Conservation (phyloP, 2,329 filamentous ascomycete genomes). For the Colletotrichum limetticola region DNA sequence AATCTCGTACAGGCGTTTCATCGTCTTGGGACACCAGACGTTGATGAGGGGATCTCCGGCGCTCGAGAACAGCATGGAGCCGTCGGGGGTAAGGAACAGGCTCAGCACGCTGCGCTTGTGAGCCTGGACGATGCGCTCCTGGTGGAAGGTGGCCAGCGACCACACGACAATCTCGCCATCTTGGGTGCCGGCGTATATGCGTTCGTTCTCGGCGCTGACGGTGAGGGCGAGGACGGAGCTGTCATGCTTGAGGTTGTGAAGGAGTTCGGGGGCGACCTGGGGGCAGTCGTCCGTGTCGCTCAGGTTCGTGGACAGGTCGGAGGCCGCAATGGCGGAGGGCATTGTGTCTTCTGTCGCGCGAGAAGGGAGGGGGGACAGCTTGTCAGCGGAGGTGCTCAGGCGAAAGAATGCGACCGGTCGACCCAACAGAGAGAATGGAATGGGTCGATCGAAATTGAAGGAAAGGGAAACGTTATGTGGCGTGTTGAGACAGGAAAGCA, state of each 20-base stretch:
- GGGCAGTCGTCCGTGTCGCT: slow-evolving; percentile 39
- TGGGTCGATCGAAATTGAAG: slow-evolving; percentile 1
- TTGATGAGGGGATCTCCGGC: slow-evolving; percentile 95
- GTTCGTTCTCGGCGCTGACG: slow-evolving; percentile 79
- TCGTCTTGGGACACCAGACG: slow-evolving; percentile 85
- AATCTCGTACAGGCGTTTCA: slow-evolving; percentile 85
- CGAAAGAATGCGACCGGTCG: neutral
- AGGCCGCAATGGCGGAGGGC: slow-evolving; percentile 31
- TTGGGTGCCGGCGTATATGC: slow-evolving; percentile 92
- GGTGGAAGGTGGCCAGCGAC: slow-evolving; percentile 89
- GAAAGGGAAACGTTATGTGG: neutral
- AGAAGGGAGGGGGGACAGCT: neutral
- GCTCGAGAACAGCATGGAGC: slow-evolving; percentile 85
- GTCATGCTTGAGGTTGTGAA: slow-evolving; percentile 80
- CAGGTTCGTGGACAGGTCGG: slow-evolving; percentile 35
- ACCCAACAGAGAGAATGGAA: neutral
- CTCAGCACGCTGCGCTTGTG: slow-evolving; percentile 93
- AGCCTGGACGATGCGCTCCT: slow-evolving; percentile 81
- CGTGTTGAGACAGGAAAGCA: neutral
- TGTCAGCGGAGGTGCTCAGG: slow-evolving; percentile 6
- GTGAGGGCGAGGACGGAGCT: slow-evolving; percentile 86
- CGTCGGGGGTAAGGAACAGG: slow-evolving; percentile 81
- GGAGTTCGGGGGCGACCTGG: slow-evolving; percentile 65
- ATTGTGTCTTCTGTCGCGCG: slow-evolving; percentile 32
- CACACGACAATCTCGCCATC: slow-evolving; percentile 93